These are phyloP conservation scores for Metrosideros polymorpha DNA, from an alignment of 441 rosid species.

Conservation along the genomic window DNA sequence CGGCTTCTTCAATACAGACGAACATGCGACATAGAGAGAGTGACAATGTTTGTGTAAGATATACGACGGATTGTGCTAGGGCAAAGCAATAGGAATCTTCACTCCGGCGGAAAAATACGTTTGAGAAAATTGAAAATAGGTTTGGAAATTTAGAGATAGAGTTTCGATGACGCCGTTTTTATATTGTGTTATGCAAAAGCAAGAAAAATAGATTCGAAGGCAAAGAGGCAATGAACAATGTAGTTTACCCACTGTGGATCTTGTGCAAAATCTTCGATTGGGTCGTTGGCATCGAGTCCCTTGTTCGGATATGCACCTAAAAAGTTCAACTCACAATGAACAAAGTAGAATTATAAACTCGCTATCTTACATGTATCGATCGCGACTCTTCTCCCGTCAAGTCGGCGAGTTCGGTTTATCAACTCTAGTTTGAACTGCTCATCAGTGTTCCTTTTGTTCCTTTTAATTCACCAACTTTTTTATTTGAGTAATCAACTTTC, in stretches of 20 bases:
- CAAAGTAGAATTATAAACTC: no score
- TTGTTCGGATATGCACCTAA: neutral
- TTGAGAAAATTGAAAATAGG: neutral
- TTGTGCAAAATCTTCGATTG: neutral
- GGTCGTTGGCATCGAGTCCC: neutral
- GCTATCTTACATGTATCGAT: no score
- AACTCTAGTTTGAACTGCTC: no score
- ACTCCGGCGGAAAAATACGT: neutral
- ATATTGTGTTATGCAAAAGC: neutral
- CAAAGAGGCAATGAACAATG: neutral
- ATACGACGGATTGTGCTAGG: neutral
- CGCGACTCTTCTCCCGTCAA: no score
- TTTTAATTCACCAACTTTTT: no score
- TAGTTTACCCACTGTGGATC: neutral
- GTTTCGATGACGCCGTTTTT: neutral
- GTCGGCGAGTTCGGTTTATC: no score
- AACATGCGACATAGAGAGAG: neutral
- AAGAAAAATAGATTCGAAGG: neutral
- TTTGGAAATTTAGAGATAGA: neutral
- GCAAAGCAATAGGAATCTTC: neutral
- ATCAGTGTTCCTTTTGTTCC: no score
- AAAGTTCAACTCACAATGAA: no score
- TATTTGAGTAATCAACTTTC: no score
- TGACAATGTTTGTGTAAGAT: neutral
- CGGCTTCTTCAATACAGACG: neutral